Evolutionary conservation across 352 stramenopile species (phyloP).

Genomic region (Phytopythium chamaehyphon): DNA sequence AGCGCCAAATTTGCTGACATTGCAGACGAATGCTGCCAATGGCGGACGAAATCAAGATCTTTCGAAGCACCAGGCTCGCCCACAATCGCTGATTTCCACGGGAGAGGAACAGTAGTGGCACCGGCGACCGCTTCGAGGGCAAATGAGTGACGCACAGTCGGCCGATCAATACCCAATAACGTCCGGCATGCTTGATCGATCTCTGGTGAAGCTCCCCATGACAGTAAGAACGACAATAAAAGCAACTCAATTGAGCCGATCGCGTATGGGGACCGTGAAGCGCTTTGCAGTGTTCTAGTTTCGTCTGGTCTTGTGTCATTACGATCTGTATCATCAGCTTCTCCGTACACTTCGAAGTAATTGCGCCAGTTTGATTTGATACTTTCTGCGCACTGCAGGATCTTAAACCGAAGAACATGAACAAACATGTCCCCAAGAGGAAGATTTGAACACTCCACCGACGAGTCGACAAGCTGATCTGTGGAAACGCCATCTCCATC

Average conservation of each 20-base stretch:
- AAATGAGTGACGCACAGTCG: slow-evolving; percentile 57
- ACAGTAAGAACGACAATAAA: slow-evolving; percentile 70
- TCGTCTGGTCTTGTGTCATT: neutral
- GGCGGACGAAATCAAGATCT: slow-evolving; percentile 30
- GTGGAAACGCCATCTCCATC: neutral
- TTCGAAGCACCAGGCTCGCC: neutral
- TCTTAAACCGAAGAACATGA: slow-evolving; percentile 61
- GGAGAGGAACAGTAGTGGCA: slow-evolving; percentile 69
- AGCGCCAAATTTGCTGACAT: slow-evolving; percentile 63
- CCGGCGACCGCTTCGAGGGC: slow-evolving; percentile 49
- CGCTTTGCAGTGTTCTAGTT: neutral
- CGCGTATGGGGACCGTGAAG: slow-evolving; percentile 40
- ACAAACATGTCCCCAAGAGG: slow-evolving; percentile 45
- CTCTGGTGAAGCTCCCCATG: slow-evolving; percentile 58
- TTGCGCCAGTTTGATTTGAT: slow-evolving; percentile 69
- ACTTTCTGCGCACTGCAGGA: slow-evolving; percentile 58
- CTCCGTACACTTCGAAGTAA: slow-evolving; percentile 42
- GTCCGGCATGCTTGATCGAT: slow-evolving; percentile 60
- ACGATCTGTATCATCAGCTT: neutral
- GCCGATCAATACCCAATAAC: slow-evolving; percentile 51
- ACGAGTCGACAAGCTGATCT: neutral
- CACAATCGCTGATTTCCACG: slow-evolving; percentile 27
- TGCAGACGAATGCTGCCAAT: slow-evolving; percentile 75
- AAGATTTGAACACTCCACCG: slow-evolving; percentile 49
- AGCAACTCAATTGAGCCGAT: slow-evolving; percentile 69